Percentiles rank a stretch among this genome's conserved stretches.
phyloP scores from a whole-genome alignment of 169 alveolate species.

The Babesia caballi region DNA sequence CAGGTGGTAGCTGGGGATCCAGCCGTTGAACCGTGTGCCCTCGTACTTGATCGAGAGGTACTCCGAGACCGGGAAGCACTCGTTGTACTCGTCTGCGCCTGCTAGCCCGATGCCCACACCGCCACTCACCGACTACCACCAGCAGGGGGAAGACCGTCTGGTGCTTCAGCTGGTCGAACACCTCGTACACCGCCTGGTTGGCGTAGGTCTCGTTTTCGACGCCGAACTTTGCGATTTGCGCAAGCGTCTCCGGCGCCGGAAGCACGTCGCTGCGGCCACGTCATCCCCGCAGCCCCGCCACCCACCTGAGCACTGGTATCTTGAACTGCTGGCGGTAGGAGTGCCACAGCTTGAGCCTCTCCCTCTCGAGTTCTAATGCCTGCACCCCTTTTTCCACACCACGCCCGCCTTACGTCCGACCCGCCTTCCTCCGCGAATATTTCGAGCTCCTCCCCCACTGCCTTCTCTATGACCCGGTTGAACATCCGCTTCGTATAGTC shows the following conservation, averaged over 20 bases:
- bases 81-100: slow-evolving; percentile 56
- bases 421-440: slow-evolving; percentile 58
- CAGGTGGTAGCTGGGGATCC: slow-evolving; percentile 77
- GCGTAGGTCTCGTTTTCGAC: slow-evolving; percentile 72
- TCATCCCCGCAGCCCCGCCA: too few relatives aligned
- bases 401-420: slow-evolving; percentile 48
- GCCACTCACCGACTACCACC: slow-evolving; percentile 54
- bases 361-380: slow-evolving; percentile 47
- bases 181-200: slow-evolving; percentile 70
- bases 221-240: slow-evolving; percentile 71
- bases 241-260: slow-evolving; percentile 62
- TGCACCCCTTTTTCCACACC: slow-evolving; percentile 13
- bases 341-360: slow-evolving; percentile 62
- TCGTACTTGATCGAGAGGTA: slow-evolving; percentile 75
- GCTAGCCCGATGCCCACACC: background rate
- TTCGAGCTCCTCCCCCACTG: slow-evolving; percentile 67
- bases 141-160: slow-evolving; percentile 72
- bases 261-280: slow-evolving; percentile 51
- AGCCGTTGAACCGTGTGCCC: slow-evolving; percentile 75
- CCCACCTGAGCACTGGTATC: slow-evolving; percentile 53
- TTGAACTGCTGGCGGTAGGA: slow-evolving; percentile 60
- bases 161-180: slow-evolving; percentile 74
- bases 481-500: slow-evolving; percentile 68
- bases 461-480: slow-evolving; percentile 68
- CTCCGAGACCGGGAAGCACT: slow-evolving; percentile 75